Conservation (phyloP, 2,329 filamentous ascomycete genomes). For the Colletotrichum karsti region DNA sequence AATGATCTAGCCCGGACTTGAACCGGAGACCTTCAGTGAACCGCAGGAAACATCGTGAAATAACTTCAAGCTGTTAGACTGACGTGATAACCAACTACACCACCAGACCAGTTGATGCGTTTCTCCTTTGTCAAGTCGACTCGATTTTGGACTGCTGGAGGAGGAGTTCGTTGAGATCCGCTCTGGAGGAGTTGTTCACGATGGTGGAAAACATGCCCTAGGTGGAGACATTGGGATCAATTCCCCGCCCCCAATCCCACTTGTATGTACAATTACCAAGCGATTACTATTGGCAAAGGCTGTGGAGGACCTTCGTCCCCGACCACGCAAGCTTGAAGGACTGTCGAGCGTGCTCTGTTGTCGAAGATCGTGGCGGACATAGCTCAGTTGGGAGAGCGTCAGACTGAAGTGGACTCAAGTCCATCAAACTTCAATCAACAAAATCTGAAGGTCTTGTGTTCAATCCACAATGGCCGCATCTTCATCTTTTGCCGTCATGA, state of each 20-base stretch:
- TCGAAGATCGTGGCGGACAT: slow-evolving; percentile 17
- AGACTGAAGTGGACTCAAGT: slow-evolving; percentile 13
- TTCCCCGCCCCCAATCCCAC: no score
- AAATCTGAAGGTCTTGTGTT: slow-evolving; percentile 20
- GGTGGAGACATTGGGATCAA: no score
- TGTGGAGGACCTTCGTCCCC: no score
- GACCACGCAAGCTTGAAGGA: no score
- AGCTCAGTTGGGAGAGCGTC: slow-evolving; percentile 23
- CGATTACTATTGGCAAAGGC: no score
- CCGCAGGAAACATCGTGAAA: no score
- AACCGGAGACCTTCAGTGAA: slow-evolving; percentile 24
- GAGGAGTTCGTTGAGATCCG: no score
- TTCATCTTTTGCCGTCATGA: neutral
- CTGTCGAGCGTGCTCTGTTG: rapidly evolving
- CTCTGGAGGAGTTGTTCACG: neutral
- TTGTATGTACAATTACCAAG: no score
- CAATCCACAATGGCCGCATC: slow-evolving; percentile 20
- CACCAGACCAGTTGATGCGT: slow-evolving; percentile 40
- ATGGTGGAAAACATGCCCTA: neutral
- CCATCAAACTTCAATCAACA: neutral
- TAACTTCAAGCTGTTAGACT: slow-evolving; percentile 46
- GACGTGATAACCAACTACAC: slow-evolving; percentile 57
- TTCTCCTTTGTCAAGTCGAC: neutral
- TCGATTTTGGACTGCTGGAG: neutral
- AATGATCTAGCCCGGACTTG: slow-evolving; percentile 20